Percentiles rank a stretch among this genome's conserved stretches.
Evolutionary conservation across 352 stramenopile genomes (phyloP).

Genomic region (Phytophthora sp.): DNA sequence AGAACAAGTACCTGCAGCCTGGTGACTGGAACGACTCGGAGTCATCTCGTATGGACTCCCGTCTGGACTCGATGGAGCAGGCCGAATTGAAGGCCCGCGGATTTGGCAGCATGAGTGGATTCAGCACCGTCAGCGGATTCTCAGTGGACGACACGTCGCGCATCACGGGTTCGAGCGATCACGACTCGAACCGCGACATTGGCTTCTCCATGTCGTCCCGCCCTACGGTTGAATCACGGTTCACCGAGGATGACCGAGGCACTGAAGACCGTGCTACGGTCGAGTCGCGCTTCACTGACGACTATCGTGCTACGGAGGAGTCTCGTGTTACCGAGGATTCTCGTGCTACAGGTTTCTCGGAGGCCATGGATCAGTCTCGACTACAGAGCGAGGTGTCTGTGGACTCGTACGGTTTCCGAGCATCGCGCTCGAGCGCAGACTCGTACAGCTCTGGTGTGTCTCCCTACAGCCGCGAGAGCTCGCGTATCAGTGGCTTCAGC

Average conservation of each 20-base stretch:
- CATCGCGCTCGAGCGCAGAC: slow-evolving; percentile 58
- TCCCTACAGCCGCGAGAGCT: slow-evolving; percentile 65
- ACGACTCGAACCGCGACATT: slow-evolving; percentile 47
- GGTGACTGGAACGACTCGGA: slow-evolving; percentile 60
- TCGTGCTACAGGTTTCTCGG: slow-evolving; percentile 46
- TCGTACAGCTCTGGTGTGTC: slow-evolving; percentile 75
- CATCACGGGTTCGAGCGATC: slow-evolving; percentile 30
- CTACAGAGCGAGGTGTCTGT: slow-evolving; percentile 70
- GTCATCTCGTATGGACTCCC: slow-evolving; percentile 48
- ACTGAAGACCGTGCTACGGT: slow-evolving; percentile 22
- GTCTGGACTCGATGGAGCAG: slow-evolving; percentile 44
- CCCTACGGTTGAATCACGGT: slow-evolving; percentile 33
- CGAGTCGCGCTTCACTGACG: slow-evolving; percentile 32
- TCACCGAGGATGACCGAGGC: slow-evolving; percentile 30
- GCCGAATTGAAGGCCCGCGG: slow-evolving; percentile 36
- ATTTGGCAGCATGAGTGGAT: slow-evolving; percentile 42
- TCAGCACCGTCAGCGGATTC: slow-evolving; percentile 50
- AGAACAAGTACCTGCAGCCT: slow-evolving; percentile 51
- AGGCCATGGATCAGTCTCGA: slow-evolving; percentile 48
- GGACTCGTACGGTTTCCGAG: slow-evolving; percentile 73
- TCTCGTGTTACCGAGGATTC: slow-evolving; percentile 32
- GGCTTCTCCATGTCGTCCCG: slow-evolving; percentile 49
- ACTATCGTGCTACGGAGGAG: slow-evolving; percentile 37
- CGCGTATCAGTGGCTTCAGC: slow-evolving; percentile 68
- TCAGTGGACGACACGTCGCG: slow-evolving; percentile 36